Evolutionary conservation across 495 filamentous ascomycete genomes (phyloP).

Genomic region (Neurospora sp.): DNA sequence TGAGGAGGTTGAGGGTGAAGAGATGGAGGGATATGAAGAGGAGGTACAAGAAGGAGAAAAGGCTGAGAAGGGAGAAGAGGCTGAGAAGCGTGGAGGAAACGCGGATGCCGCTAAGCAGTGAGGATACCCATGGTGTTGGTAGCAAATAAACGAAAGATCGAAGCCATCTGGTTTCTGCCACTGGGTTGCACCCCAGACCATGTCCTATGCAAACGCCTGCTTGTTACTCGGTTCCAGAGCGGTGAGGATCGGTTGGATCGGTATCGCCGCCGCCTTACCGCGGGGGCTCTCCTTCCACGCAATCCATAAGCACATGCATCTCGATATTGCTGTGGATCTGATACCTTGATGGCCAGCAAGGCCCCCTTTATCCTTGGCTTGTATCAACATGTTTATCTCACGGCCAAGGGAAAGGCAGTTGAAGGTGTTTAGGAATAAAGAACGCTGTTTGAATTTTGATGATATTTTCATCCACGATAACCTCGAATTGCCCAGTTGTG

Average conservation of each 20-base stretch:
- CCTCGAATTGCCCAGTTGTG: neutral
- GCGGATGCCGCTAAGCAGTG: neutral
- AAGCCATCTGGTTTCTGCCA: neutral
- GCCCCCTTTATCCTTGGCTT: neutral
- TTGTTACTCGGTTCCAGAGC: neutral
- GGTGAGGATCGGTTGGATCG: neutral
- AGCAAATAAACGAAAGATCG: neutral
- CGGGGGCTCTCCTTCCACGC: neutral
- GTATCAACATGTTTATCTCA: neutral
- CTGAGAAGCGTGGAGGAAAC: neutral
- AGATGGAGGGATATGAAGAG: neutral
- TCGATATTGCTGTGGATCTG: neutral
- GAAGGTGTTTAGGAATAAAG: neutral
- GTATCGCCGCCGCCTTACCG: neutral
- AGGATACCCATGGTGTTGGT: neutral
- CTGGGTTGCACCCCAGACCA: neutral
- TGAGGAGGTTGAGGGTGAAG: neutral
- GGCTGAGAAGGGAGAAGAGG: neutral
- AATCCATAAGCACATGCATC: neutral
- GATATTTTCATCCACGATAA: neutral
- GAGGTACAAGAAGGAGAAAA: slow-evolving; percentile 1
- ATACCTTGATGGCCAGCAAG: neutral
- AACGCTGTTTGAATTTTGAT: neutral
- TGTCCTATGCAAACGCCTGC: neutral
- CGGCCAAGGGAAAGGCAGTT: neutral